Conservation (phyloP, 2,329 filamentous ascomycete species). For the Diaporthe vexans region DNA sequence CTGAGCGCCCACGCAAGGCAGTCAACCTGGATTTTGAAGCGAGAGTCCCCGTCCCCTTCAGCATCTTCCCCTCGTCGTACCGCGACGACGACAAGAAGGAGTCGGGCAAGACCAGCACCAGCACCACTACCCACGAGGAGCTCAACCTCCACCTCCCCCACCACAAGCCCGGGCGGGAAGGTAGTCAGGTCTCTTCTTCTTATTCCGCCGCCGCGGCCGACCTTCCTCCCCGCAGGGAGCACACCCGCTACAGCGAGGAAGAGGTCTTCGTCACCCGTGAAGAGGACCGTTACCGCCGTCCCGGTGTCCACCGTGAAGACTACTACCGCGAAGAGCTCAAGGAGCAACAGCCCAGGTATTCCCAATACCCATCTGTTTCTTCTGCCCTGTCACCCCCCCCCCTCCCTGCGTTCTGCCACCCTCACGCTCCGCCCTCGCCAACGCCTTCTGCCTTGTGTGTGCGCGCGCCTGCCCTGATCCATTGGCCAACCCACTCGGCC, state of each 20-base stretch:
- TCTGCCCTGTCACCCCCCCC: neutral
- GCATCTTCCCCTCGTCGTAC: constrained; percentile 99
- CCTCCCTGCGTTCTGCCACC: neutral
- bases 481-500: constrained; percentile 21
- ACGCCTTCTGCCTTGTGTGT: neutral
- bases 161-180: constrained; percentile 97
- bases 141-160: constrained; percentile 82
- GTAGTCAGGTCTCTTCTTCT: constrained; percentile 80
- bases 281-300: constrained; percentile 82
- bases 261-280: constrained; percentile 86
- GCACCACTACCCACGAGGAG: constrained; percentile 81
- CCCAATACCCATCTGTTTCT: constrained; percentile 42
- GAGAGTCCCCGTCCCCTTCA: constrained; percentile 98
- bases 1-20: constrained; percentile 72
- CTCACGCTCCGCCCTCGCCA: neutral
- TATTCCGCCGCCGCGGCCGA: constrained; percentile 69
- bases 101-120: constrained; percentile 67
- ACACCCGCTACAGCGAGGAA: constrained; percentile 79
- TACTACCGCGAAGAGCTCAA: constrained; percentile 66
- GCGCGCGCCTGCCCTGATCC: neutral
- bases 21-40: constrained; percentile 99
- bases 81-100: constrained; percentile 60
- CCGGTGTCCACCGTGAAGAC: constrained; percentile 70
- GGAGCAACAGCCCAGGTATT: constrained; percentile 43
- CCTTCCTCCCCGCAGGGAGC: constrained; percentile 71